Percentiles rank a stretch among this genome's conserved stretches.
Evolutionary conservation across 352 stramenopile species (phyloP).

Genomic region (Pythium volutum): DNA sequence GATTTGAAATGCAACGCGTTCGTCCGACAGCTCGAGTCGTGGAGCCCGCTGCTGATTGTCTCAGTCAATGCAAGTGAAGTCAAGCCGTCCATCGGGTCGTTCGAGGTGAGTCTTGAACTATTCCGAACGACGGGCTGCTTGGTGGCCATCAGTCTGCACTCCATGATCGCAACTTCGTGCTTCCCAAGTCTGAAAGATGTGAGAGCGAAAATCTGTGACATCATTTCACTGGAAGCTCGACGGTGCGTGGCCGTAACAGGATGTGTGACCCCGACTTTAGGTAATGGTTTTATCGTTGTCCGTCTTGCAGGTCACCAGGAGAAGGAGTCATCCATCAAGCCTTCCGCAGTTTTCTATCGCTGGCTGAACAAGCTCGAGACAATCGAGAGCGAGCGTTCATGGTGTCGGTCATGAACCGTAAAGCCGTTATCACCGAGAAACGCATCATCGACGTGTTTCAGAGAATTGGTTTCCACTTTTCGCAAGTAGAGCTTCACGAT

Average conservation of each 20-base stretch:
- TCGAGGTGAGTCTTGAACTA: constrained; percentile 56
- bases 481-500: constrained; percentile 39
- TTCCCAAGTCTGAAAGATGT: constrained; percentile 50
- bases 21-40: constrained; percentile 39
- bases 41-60: constrained; percentile 50
- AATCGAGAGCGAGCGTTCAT: constrained; percentile 56
- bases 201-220: constrained; percentile 50
- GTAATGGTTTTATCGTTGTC: neutral
- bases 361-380: constrained; percentile 38
- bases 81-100: constrained; percentile 33
- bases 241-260: constrained; percentile 24
- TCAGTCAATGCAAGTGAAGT: constrained; percentile 33
- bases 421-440: constrained; percentile 57
- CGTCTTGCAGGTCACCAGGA: constrained; percentile 33
- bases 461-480: constrained; percentile 58
- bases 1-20: constrained; percentile 39
- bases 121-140: constrained; percentile 24
- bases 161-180: constrained; percentile 43
- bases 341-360: constrained; percentile 51
- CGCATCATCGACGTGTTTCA: constrained; percentile 48
- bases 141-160: constrained; percentile 47
- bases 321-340: constrained; percentile 59
- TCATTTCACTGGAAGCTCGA: constrained; percentile 60
- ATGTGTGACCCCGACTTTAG: neutral
- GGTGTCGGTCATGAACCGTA: constrained; percentile 61